Base-by-base conservation (phyloP, 805 yeast genomes). In the Starmerella vaccinii region DNA sequence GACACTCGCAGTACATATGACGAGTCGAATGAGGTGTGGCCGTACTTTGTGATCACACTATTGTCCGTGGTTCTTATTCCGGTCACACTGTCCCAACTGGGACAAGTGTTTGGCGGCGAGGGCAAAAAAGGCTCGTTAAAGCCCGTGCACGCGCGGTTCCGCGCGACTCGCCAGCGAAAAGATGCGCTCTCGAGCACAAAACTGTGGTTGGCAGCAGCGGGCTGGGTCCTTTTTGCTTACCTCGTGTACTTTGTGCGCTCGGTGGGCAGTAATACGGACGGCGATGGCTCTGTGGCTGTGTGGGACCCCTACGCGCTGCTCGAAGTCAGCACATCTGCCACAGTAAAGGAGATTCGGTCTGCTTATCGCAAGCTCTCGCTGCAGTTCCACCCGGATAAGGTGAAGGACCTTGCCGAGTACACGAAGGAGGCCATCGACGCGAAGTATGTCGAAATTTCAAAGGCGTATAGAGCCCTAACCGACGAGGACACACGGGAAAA, bases 381-480 rank as follows among this genome's bases (percentile, higher is more conserved):
- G 60, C 83, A 81, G 62, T 84, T 75, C 68, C 99, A 92, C 65
- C 99, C 99, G 2, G 99, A 92, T 69, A 92, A 92, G 68, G 71
- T 89, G 53, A 75, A 82, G 35, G 58, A 54, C 10, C 65, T 65
- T 13, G 69, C 60, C 39, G 79, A 78, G 57, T 66, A 80, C 62
- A 69, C 80, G 19, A 79, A 75, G 24, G 76, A 71, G 35, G 85
- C 72, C 56, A 75, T 84, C 66, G 97, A 90, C 67, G 79, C 81
- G 49, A 76, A 76, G 38, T 92, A 78, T 66, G 90, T 89, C 34
- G 74, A 78, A 58, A 84, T 92, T 60, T 82, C 85, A 52, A 84
- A 85, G 67, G 99, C 99, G 23, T 88, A 94, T 69, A 84, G 88
- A 67, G 86, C 98, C 2, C 76, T 92, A 57, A 94, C 98, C 13